These are phyloP conservation scores for Nicotiana noctiflora DNA, from an alignment of 257 asterid species.

Conservation along the genomic window DNA sequence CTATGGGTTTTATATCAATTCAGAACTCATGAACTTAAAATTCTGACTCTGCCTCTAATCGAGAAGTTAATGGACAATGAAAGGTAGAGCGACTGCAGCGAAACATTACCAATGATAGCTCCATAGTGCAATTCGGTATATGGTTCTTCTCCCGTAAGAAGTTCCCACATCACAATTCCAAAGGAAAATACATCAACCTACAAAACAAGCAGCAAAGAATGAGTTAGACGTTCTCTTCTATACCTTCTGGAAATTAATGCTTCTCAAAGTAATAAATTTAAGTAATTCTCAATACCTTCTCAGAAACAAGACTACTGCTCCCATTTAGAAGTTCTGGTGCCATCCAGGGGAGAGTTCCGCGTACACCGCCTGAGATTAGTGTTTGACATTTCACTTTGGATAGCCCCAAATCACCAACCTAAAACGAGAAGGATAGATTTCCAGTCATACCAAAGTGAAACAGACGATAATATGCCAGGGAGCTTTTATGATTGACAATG, in stretches of 20 bases:
- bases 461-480: not conserved
- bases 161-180: conserved; percentile 99
- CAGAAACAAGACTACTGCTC: conserved; percentile 92
- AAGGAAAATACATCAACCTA: conserved; percentile 95
- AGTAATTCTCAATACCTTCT: conserved; percentile 44
- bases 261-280: too few species aligned
- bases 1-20: too few species aligned
- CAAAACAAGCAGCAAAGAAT: not conserved
- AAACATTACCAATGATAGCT: conserved; percentile 69
- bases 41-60: too few species aligned
- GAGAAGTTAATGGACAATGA: not conserved
- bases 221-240: not conserved
- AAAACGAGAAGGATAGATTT: conserved; percentile 2
- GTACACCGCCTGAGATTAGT: conserved; percentile 91
- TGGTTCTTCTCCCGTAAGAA: conserved; percentile 95
- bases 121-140: conserved; percentile 93
- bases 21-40: too few species aligned
- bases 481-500: not conserved
- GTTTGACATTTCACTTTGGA: conserved; percentile 97
- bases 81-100: not conserved
- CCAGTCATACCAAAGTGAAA: not conserved
- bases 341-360: conserved; percentile 99
- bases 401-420: conserved; percentile 99
- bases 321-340: conserved; percentile 99
- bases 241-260: too few species aligned